Conservation (phyloP, 495 filamentous ascomycete species). For the Amphirosellinia nigrospora region DNA sequence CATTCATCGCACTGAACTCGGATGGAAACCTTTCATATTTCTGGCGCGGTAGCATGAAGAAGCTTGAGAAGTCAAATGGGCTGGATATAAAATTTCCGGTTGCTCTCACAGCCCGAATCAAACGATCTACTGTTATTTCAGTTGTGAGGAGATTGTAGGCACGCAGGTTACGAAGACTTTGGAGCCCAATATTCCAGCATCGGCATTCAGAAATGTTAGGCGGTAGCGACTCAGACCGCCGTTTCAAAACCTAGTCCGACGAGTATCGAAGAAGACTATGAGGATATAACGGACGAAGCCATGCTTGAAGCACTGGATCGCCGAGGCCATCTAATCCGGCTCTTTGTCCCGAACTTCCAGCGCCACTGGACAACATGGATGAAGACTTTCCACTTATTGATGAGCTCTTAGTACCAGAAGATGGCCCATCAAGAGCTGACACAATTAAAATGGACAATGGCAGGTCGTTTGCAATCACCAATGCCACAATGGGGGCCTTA, state of each 20-base stretch:
- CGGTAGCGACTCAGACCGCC: constrained; percentile 16
- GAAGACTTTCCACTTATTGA: constrained; percentile 33
- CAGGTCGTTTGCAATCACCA: constrained; percentile 85
- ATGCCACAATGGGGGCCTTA: constrained; percentile 72
- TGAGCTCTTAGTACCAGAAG: constrained; percentile 25
- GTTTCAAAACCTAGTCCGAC: neutral
- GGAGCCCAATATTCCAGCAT: constrained; percentile 64
- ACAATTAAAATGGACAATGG: constrained; percentile 74
- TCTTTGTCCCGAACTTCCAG: constrained; percentile 57
- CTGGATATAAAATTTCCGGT: constrained; percentile 68
- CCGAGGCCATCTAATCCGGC: constrained; percentile 16
- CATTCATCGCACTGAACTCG: constrained; percentile 76
- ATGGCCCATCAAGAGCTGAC: constrained; percentile 28
- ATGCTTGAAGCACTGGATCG: constrained; percentile 30
- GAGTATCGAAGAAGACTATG: constrained; percentile 34
- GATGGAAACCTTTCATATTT: constrained; percentile 80
- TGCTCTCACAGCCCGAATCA: constrained; percentile 63
- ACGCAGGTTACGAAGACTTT: constrained; percentile 69
- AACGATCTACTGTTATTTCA: constrained; percentile 71
- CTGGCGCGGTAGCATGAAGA: constrained; percentile 72
- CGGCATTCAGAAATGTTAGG: constrained; percentile 54
- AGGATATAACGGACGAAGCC: constrained; percentile 42
- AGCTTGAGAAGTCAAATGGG: constrained; percentile 61
- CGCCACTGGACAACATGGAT: constrained; percentile 52
- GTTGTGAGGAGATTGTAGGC: constrained; percentile 91